phyloP scores from a whole-genome alignment of 2,329 filamentous ascomycete species.

The Dothistroma pini region DNA sequence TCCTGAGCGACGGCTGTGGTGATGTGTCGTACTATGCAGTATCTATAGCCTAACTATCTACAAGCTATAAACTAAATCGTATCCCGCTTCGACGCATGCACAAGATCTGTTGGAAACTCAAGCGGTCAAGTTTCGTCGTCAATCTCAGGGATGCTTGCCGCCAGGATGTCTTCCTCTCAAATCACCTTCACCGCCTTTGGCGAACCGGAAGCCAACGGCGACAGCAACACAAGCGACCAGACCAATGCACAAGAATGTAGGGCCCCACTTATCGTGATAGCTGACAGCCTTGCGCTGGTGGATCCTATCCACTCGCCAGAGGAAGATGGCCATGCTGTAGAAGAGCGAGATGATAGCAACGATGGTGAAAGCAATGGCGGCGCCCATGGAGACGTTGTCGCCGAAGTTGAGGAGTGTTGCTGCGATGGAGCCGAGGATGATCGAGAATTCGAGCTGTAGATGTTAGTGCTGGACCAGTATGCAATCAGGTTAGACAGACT shows the following conservation, averaged over 20 bases:
- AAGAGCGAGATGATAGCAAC: constrained; percentile 73
- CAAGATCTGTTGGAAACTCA: neutral
- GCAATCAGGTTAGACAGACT: constrained; percentile 34
- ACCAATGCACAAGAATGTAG: constrained; percentile 68
- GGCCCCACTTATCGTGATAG: constrained; percentile 89
- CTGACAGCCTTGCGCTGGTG: constrained; percentile 76
- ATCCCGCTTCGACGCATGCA: neutral
- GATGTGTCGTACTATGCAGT: neutral
- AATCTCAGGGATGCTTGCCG: neutral
- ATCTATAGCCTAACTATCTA: neutral
- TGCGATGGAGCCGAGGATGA: constrained; percentile 86
- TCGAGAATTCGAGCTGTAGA: constrained; percentile 81
- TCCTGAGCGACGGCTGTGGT: neutral
- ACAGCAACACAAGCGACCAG: constrained; percentile 69
- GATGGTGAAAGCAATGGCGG: constrained; percentile 67
- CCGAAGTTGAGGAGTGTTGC: constrained; percentile 81
- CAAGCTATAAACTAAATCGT: neutral
- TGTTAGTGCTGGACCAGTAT: neutral
- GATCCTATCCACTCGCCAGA: constrained; percentile 85
- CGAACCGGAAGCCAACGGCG: constrained; percentile 78
- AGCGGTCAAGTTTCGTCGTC: neutral
- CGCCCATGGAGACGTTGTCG: constrained; percentile 59
- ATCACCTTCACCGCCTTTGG: constrained; percentile 48
- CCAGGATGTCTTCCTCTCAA: constrained; percentile 27
- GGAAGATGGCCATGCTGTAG: constrained; percentile 79